Evolutionary conservation across 352 stramenopile genomes (phyloP).

Genomic region (Phytophthora boehmeriae): DNA sequence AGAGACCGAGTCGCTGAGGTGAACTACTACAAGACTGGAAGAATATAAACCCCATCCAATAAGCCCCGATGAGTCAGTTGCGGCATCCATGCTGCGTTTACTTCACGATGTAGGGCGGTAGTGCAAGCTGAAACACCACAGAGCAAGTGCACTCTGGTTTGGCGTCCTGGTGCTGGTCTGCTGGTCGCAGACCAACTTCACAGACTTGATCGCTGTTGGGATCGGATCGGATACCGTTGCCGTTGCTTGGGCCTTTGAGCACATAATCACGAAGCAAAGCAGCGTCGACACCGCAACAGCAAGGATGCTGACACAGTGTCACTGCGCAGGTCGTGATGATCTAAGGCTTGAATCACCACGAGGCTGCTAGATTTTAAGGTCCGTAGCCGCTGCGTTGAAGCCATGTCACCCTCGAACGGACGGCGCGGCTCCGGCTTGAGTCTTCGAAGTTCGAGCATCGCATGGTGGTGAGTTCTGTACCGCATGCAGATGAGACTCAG

Average conservation of each 20-base stretch:
- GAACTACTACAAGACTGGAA: not conserved
- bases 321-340: not conserved
- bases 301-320: not conserved
- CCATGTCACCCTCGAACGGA: too few species aligned
- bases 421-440: too few species aligned
- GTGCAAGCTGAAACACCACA: too few species aligned
- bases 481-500: constrained; percentile 11
- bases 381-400: too few species aligned
- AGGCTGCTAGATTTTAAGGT: too few species aligned
- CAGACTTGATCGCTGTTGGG: not conserved
- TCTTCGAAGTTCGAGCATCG: constrained; percentile 3
- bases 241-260: not conserved
- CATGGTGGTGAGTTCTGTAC: constrained; percentile 13
- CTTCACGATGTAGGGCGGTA: too few species aligned
- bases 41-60: not conserved
- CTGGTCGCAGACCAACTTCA: not conserved
- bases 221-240: not conserved
- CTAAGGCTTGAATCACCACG: too few species aligned
- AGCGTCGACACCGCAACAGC: not conserved
- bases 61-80: too few species aligned
- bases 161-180: constrained; percentile 1
- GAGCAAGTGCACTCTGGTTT: not conserved
- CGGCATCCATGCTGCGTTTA: too few species aligned
- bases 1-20: not conserved
- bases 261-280: not conserved